Evolutionary conservation across 140 eudicot species (phyloP).

Genomic region (Stevia rebaudiana): DNA sequence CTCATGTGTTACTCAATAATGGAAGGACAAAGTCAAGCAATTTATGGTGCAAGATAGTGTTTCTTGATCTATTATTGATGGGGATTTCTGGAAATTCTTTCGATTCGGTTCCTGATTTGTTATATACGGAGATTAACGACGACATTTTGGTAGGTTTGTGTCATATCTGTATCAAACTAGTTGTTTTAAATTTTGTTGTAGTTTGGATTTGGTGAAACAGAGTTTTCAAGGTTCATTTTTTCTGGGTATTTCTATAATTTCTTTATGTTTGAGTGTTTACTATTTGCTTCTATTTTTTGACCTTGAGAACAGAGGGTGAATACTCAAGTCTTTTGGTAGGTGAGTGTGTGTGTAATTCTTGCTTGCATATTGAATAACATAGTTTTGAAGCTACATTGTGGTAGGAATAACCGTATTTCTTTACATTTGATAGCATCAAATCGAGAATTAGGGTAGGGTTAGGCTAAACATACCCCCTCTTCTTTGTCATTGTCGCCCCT

Average conservation of each 20-base stretch:
- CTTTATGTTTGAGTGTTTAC: neutral
- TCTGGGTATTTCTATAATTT: slow-evolving; percentile 11
- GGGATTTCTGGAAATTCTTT: slow-evolving; percentile 6
- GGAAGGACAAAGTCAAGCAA: slow-evolving; percentile 16
- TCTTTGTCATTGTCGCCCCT: too few species aligned
- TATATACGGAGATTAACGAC: neutral
- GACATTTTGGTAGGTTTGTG: slow-evolving; percentile 16
- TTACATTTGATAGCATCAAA: neutral
- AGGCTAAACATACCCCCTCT: too few species aligned
- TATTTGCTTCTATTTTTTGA: neutral
- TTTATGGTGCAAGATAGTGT: slow-evolving; percentile 20
- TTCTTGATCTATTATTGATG: slow-evolving; percentile 17
- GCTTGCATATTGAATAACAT: neutral
- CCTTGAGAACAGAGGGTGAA: slow-evolving; percentile 8
- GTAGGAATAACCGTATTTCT: neutral
- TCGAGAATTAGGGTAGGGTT: neutral
- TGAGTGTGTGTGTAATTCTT: neutral
- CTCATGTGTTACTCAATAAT: slow-evolving; percentile 29
- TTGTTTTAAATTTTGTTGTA: neutral
- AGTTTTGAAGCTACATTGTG: slow-evolving; percentile 8
- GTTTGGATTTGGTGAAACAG: slow-evolving; percentile 16
- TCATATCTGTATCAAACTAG: neutral
- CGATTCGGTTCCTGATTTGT: neutral
- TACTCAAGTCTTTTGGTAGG: too few species aligned
- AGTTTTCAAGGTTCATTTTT: slow-evolving; percentile 9